Evolutionary conservation across 2,329 filamentous ascomycete genomes (phyloP), one percentile per base, ranked within the genome.

Genomic region (Dothidotthia symphoricarpi): DNA sequence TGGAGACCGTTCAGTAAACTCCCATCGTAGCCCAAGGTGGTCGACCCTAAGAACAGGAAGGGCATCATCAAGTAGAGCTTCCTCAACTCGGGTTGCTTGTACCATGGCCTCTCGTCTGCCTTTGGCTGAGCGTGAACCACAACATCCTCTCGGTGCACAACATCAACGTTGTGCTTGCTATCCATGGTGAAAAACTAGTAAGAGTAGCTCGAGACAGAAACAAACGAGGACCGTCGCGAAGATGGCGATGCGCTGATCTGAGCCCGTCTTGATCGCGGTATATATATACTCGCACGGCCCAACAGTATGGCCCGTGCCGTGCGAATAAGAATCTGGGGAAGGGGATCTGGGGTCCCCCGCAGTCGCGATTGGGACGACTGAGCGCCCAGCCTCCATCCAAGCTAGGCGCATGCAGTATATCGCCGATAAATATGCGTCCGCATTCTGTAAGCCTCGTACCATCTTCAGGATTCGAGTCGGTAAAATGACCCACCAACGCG

Each of bases 51-150:
- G n/a, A 51, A 54, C 5, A 50, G 28, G 27, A 56, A 48, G 1
- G 43, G 39, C 46, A 54, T 52, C 38, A 51, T 39, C 11, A 49
- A 14, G 31, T 55, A 55, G 14, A 53, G 39, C 31, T 52, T 49
- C 11, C 50, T 29, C 5, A 53, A 31, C 28, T 53, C 44, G 5
- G 47, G 49, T 22, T 48, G 47, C 33, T 46, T 31, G 16, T 50
- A 53, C 49, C 49, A 53, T 25, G 46, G 49, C 13, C 49, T 25
- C 13, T 35, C 28, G 14, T 53, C 50, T 24, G 51, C 50, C 15
- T 13, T 16, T 7, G 41, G 40, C 3, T 43, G 38, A 1, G 28
- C 27, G 6, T 29, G 34, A 16, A 29, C n/a, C 3, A 24, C 14
- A 14, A 36, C 33, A 35, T 53, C 41, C 32, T 53, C 49, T 13